Percentiles rank a stretch among this genome's conserved stretches.
These are phyloP conservation scores for Sugiyamaella neomexicana DNA, from an alignment of 1,139 yeast species.

Conservation along the genomic window DNA sequence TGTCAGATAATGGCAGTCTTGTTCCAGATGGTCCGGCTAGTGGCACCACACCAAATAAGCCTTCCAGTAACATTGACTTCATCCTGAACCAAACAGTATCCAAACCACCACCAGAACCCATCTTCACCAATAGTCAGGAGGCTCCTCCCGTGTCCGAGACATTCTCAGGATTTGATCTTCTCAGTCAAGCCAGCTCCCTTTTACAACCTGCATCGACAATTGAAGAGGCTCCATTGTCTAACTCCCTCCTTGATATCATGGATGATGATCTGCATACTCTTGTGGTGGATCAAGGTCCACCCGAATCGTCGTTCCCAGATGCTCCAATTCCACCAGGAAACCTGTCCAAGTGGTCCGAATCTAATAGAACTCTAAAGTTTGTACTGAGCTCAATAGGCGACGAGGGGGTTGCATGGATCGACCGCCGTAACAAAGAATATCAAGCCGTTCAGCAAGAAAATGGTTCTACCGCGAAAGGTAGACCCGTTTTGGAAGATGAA, in stretches of 20 bases:
- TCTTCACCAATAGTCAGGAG: neutral
- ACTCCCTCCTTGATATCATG: neutral
- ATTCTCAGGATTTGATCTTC: neutral
- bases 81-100: too few species aligned
- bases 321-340: conserved; percentile 40
- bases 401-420: conserved; percentile 46
- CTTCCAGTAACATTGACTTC: neutral
- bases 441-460: conserved; percentile 34
- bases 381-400: conserved; percentile 44
- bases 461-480: conserved; percentile 20
- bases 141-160: neutral
- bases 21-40: neutral
- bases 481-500: conserved; percentile 14
- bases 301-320: conserved; percentile 22
- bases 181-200: conserved; percentile 2
- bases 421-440: conserved; percentile 32
- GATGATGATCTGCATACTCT: neutral
- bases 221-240: neutral
- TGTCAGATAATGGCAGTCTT: neutral
- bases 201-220: neutral
- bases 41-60: too few species aligned
- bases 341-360: conserved; percentile 37
- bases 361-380: conserved; percentile 46
- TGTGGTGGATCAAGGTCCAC: neutral
- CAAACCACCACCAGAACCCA: neutral